Evolutionary conservation across 352 stramenopile genomes (phyloP), one percentile per base, ranked within the genome.

Genomic region (Pythium volutum): DNA sequence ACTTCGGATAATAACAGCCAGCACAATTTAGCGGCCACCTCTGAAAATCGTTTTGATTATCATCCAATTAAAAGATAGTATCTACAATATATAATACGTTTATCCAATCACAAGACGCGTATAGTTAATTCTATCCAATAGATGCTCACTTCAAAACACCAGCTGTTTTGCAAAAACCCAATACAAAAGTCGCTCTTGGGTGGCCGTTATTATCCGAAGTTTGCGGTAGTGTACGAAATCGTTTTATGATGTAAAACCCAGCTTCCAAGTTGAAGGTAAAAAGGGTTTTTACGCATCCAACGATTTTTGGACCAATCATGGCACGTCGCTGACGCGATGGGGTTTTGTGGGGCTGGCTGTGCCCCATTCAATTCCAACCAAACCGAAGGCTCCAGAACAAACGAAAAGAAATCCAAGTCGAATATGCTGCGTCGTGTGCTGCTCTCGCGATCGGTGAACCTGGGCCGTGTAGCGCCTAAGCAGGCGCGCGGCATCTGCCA

Each of bases 351-450:
- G 48, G 48, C 25, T 36, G 22, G 22, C 25, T 31, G 58, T 6
- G 48, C 48, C 58, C 59, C 59, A 64, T 56, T 64, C 57, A 55
- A 64, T 52, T 38, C 33, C 31, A 49, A 55, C 54, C 12, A 15
- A 55, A 59, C 50, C 16, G 59, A 55, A 66, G 38, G 59, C 42
- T 59, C 22, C 48, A n/a, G 38, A 64, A 56, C 11, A 11, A 39
- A 50, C 36, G 33, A 52, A 7, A 50, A 55, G 10, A 42, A 4
- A 27, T 7, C n/a, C 11, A 29, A 29, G 43, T 42, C 61, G 23
- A 64, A 45, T 34, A 91, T 91, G 81, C 73, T 91, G 42, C 81
- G 79, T 43, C 81, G 81, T 57, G 74, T 80, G 29, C 57, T 91
- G 60, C 74, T 87, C 25, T 79, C 75, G 33, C 77, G 70, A 55